Percentiles rank a stretch among this genome's conserved stretches.
phyloP scores from a whole-genome alignment of 2,329 filamentous ascomycete genomes.

The Decorospora gaudefroyi region DNA sequence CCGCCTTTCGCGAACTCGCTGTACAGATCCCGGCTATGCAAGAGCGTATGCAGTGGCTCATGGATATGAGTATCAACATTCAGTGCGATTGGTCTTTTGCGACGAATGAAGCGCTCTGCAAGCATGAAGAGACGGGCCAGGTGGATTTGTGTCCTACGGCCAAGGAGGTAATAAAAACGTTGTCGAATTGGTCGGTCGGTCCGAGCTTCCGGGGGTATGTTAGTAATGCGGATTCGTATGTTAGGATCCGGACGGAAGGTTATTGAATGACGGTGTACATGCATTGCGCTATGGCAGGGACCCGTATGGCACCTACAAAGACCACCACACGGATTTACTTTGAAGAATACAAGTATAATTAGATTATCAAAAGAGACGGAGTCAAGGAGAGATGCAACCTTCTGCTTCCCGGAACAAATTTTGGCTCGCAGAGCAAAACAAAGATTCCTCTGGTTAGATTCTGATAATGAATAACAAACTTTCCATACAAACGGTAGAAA shows the following conservation, averaged over 20 bases:
- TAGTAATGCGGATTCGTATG: slow-evolving; percentile 32
- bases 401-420: too few relatives aligned
- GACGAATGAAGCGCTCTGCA: slow-evolving; percentile 14
- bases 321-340: too few relatives aligned
- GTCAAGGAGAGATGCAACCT: too few relatives aligned
- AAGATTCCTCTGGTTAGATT: too few relatives aligned
- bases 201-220: slow-evolving; percentile 32
- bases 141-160: slow-evolving; percentile 23
- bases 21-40: slow-evolving; percentile 35
- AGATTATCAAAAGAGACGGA: too few relatives aligned
- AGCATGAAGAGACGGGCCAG: slow-evolving; percentile 18
- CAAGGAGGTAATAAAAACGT: slow-evolving; percentile 18
- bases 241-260: slow-evolving; percentile 25
- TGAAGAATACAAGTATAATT: too few relatives aligned
- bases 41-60: slow-evolving; percentile 31
- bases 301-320: too few relatives aligned
- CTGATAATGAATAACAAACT: too few relatives aligned
- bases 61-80: slow-evolving; percentile 26
- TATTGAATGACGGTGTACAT: slow-evolving; percentile 8
- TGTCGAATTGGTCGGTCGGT: slow-evolving; percentile 29
- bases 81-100: slow-evolving; percentile 27
- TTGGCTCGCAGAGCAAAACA: too few relatives aligned
- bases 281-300: too few relatives aligned
- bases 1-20: slow-evolving; percentile 31
- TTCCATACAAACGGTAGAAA: too few relatives aligned